Evolutionary conservation across 1,284 basidiomycete genomes (phyloP).

Genomic region (Ustilago shanxiensis): DNA sequence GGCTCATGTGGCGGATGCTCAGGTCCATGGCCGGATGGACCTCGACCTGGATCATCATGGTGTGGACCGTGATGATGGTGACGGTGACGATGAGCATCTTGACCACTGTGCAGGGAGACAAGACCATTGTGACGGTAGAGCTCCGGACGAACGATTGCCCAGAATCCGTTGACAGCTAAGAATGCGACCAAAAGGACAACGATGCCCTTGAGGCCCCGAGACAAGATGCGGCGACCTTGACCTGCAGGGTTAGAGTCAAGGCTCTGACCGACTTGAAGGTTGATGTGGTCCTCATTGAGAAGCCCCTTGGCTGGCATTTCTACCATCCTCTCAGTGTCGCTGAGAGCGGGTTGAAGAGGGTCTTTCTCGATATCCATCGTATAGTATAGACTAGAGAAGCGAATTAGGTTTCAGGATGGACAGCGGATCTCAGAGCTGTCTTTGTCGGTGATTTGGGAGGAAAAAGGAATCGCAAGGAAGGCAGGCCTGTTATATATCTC

Average conservation of each 20-base stretch:
- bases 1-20: constrained; percentile 15
- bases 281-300: constrained; percentile 31
- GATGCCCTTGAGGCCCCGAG: constrained; percentile 28
- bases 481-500: too few species aligned
- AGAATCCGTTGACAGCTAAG: constrained; percentile 36
- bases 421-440: not conserved
- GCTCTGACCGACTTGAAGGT: constrained; percentile 28
- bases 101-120: constrained; percentile 1
- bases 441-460: too few species aligned
- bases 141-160: constrained; percentile 39
- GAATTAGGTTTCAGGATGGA: not conserved
- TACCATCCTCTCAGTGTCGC: constrained; percentile 1
- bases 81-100: constrained; percentile 4
- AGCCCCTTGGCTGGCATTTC: constrained; percentile 13
- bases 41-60: not conserved
- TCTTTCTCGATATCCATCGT: constrained; percentile 25
- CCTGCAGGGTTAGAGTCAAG: not conserved
- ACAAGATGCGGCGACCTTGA: constrained; percentile 8
- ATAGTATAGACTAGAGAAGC: not conserved
- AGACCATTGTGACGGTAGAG: constrained; percentile 27
- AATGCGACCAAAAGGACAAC: constrained; percentile 29
- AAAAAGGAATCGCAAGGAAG: too few species aligned
- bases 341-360: constrained; percentile 1
- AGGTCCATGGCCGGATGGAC: constrained; percentile 8
- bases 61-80: constrained; percentile 17